Evolutionary conservation across 2,329 filamentous ascomycete species (phyloP).

Genomic region (Lachnellula suecica): DNA sequence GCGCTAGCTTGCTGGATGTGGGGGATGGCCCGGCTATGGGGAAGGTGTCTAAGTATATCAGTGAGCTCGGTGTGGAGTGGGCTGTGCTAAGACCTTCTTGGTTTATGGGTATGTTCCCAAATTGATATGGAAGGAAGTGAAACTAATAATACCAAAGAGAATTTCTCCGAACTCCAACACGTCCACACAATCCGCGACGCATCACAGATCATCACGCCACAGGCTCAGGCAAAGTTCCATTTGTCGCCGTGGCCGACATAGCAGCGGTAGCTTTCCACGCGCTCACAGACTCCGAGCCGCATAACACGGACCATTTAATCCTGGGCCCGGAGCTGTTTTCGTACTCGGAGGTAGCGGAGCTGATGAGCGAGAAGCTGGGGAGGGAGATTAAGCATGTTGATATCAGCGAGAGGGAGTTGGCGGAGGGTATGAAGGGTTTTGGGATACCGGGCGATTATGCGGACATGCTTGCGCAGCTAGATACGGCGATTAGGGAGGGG

Average conservation of each 20-base stretch:
- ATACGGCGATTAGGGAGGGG: constrained; percentile 19
- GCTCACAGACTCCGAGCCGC: constrained; percentile 38
- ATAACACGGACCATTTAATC: constrained; percentile 40
- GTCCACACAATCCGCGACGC: constrained; percentile 36
- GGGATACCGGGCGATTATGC: constrained; percentile 21
- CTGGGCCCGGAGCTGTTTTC: constrained; percentile 34
- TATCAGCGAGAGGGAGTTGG: constrained; percentile 16
- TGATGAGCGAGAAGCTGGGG: constrained; percentile 16
- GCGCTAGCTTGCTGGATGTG: constrained; percentile 36
- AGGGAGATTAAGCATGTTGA: constrained; percentile 19
- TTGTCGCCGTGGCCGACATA: constrained; percentile 46
- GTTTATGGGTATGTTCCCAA: constrained; percentile 42
- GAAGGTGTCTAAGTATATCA: constrained; percentile 39
- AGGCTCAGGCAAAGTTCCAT: constrained; percentile 44
- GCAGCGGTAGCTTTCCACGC: constrained; percentile 42
- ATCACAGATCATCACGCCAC: constrained; percentile 43
- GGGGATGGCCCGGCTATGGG: constrained; percentile 37
- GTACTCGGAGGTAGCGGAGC: constrained; percentile 31
- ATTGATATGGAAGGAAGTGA: neutral
- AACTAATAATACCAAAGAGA: constrained; percentile 36
- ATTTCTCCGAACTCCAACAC: constrained; percentile 39
- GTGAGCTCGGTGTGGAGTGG: constrained; percentile 40
- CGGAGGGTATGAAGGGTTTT: constrained; percentile 6
- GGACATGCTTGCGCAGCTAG: constrained; percentile 16
- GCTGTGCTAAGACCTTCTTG: constrained; percentile 45